Evolutionary conservation across 805 yeast genomes (phyloP), one percentile per base, ranked within the genome.

Genomic region (Metschnikowia drakensbergensis): DNA sequence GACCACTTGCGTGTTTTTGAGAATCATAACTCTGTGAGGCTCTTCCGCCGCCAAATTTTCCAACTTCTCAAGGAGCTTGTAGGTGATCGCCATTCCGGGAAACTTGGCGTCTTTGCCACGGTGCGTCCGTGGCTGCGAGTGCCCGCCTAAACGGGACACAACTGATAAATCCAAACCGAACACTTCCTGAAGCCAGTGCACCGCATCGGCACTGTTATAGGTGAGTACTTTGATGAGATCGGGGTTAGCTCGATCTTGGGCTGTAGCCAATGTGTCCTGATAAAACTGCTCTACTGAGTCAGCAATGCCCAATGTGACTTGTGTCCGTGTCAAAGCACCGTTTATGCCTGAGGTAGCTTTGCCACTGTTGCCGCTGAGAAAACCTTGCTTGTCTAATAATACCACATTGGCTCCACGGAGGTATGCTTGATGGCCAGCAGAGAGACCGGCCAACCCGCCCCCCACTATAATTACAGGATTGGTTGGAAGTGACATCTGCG

Each of bases 71-170:
- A 56, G 51, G 26, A 55, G 63, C 7, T 74, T 72, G 54, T 78
- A 80, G 3, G 84, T 79, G 45, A 82, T 80, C 6, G 86, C 83
- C 79, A 79, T 79, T 1, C 86, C 87, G 2, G 86, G 86, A 45
- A 81, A 81, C 51, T 77, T 72, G 17, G 81, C 76, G 51, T 80
- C 85, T 43, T 79, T 76, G 1, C 95, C 91, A 57, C 95, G 76
- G 63, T 88, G 96, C 1, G 96, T 88, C 63, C 96, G 74, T 22
- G 88, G 82, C 43, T 75, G 80, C 1, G 90, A 82, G 61, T 88
- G 95, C 3, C 96, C 96, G 27, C 96, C 96, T 37, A 88, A 66
- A 57, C 87, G 79, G n/a, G 88, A 77, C 9, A 88, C 85, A 11
- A 83, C 71, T 6, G 86, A 76, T 48, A 88, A 68, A 57, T 83